Conservation (phyloP, 192 early-diverging fungal species). For the Dispira parvispora region DNA sequence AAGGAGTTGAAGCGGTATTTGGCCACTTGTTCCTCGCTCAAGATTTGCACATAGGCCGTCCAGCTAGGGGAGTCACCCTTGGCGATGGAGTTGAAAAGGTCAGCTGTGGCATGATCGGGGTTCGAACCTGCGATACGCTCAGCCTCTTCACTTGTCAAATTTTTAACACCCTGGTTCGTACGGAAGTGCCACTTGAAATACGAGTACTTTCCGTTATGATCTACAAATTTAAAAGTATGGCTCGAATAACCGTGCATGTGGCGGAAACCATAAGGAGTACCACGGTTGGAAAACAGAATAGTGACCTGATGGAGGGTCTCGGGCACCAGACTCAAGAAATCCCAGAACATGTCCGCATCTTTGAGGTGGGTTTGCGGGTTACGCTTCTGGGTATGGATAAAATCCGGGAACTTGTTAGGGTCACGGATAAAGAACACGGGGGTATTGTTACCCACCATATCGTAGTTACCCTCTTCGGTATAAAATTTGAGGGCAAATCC, state of each 20-base stretch:
- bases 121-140: constrained; percentile 33
- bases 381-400: constrained; percentile 74
- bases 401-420: constrained; percentile 64
- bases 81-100: constrained; percentile 57
- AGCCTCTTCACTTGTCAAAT: constrained; percentile 43
- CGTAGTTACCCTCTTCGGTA: constrained; percentile 76
- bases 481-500: constrained; percentile 76
- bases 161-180: constrained; percentile 64
- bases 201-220: constrained; percentile 39
- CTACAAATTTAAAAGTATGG: constrained; percentile 61
- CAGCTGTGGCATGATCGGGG: constrained; percentile 59
- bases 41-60: constrained; percentile 55
- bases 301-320: constrained; percentile 68
- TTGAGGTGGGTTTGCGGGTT: constrained; percentile 57
- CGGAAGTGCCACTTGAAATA: constrained; percentile 83
- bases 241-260: constrained; percentile 72
- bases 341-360: constrained; percentile 57
- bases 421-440: constrained; percentile 74
- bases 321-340: constrained; percentile 58
- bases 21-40: constrained; percentile 50
- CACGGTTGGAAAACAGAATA: constrained; percentile 70
- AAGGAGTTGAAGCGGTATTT: constrained; percentile 59
- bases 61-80: constrained; percentile 51
- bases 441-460: constrained; percentile 76
- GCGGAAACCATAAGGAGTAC: constrained; percentile 60